phyloP scores from a whole-genome alignment of 768 basidiomycete species.

The Russula vinacea region DNA sequence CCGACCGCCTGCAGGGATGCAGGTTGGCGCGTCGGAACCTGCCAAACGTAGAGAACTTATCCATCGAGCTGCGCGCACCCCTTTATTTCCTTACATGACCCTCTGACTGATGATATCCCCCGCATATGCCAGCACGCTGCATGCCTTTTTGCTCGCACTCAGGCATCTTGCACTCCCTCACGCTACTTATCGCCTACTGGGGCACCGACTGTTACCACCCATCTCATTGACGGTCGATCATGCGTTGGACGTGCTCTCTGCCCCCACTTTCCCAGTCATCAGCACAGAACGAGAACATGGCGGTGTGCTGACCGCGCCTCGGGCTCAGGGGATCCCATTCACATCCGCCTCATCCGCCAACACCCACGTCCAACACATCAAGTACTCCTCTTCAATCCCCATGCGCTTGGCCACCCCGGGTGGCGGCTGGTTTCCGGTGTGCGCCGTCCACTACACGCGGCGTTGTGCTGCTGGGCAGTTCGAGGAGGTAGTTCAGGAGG shows the following conservation, averaged over 20 bases:
- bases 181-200: no score
- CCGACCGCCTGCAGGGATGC: no score
- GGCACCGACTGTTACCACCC: not conserved
- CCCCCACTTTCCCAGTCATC: constrained; percentile 56
- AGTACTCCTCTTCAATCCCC: constrained; percentile 47
- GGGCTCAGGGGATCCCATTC: constrained; percentile 25
- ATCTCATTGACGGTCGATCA: constrained; percentile 33
- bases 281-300: constrained; percentile 52
- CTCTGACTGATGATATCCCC: no score
- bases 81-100: no score
- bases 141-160: no score
- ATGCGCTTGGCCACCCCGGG: constrained; percentile 42
- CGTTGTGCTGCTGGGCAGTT: constrained; percentile 25
- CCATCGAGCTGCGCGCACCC: no score
- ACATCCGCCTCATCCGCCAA: constrained; percentile 27
- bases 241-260: constrained; percentile 37
- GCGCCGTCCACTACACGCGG: constrained; percentile 45
- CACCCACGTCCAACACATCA: constrained; percentile 41
- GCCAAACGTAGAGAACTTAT: no score
- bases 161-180: no score
- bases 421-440: constrained; percentile 40
- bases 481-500: constrained; percentile 42
- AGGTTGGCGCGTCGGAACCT: no score
- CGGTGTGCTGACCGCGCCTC: constrained; percentile 46
- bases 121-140: no score